Evolutionary conservation across 2,329 filamentous ascomycete genomes (phyloP), one percentile per base, ranked within the genome.

Genomic region (Diaporthe capsici): DNA sequence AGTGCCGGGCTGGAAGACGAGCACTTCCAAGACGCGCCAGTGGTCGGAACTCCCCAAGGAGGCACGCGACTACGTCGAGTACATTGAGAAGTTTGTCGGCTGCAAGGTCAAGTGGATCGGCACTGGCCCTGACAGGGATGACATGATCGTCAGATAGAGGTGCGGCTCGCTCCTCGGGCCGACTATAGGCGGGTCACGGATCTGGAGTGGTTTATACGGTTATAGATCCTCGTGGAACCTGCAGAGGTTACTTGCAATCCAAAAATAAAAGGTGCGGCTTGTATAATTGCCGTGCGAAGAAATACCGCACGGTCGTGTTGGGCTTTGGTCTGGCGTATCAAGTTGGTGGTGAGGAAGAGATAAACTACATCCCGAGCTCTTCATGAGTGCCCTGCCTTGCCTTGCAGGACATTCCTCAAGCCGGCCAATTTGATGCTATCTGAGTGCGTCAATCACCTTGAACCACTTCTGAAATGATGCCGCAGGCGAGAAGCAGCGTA

Each of bases 1-100:
- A 72, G 83, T 95, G 75, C 88, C 90, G 25, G 94, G 94, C 65
- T 95, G 93, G 94, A 88, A 93, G 81, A 87, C 86, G 81, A 86
- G 89, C 49, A 95, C 91, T 0, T 91, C 90, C 9, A 87, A 89
- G 65, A 86, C 87, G 71, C 91, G 88, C 82, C 88, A 85, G 76
- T 95, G 87, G 81, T 87, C 90, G 58, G 90, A 92, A 44, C 85
- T 95, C 57, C 93, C 93, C 9, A 84, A 86, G 80, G 87, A 92
- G 80, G 93, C 93, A 28, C 87, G 89, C 76, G 89, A 89, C 60
- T 95, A 95, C 80, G 86, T 95, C 74, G 87, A 91, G 82, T 84
- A 86, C 82, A 92, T 94, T 76, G 92, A 94, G 86, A 84, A 90
- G 78, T 92, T 91, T 81, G 84, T 92, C 20, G 91, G 90, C 28